phyloP scores from a whole-genome alignment of 2,329 filamentous ascomycete species.

The Huntiella decipiens region DNA sequence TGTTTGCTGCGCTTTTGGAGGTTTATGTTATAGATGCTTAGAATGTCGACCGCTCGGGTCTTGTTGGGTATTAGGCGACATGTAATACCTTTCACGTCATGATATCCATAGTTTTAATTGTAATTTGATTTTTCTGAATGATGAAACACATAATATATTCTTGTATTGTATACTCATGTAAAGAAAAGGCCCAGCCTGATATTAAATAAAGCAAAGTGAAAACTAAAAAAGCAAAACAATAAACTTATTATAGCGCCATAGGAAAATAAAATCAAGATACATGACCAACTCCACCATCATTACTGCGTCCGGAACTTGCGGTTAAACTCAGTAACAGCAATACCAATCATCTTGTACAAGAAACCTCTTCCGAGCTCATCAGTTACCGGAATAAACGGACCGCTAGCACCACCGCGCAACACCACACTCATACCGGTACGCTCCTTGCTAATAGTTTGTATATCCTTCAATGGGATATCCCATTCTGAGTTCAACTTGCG shows the following conservation, averaged over 20 bases:
- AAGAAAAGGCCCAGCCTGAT: too few relatives aligned
- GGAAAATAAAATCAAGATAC: not conserved
- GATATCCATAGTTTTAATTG: not conserved
- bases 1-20: not conserved
- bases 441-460: slow-evolving; percentile 95
- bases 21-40: not conserved
- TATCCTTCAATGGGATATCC: slow-evolving; percentile 89
- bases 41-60: too few relatives aligned
- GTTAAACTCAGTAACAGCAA: slow-evolving; percentile 50
- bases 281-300: not conserved
- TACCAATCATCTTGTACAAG: slow-evolving; percentile 44
- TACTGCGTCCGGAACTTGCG: slow-evolving; percentile 29
- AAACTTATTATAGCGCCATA: too few relatives aligned
- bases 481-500: slow-evolving; percentile 77
- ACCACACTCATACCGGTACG: slow-evolving; percentile 80
- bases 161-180: too few relatives aligned
- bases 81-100: not conserved
- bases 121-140: not conserved
- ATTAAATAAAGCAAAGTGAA: too few relatives aligned
- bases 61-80: too few relatives aligned
- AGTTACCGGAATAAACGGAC: slow-evolving; percentile 84
- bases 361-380: slow-evolving; percentile 57
- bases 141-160: too few relatives aligned
- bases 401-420: slow-evolving; percentile 76
- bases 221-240: too few relatives aligned